Percentiles rank a stretch among this genome's conserved stretches.
Conservation (phyloP, 192 early-diverging fungal genomes). For the Entophlyctis luteolus region DNA sequence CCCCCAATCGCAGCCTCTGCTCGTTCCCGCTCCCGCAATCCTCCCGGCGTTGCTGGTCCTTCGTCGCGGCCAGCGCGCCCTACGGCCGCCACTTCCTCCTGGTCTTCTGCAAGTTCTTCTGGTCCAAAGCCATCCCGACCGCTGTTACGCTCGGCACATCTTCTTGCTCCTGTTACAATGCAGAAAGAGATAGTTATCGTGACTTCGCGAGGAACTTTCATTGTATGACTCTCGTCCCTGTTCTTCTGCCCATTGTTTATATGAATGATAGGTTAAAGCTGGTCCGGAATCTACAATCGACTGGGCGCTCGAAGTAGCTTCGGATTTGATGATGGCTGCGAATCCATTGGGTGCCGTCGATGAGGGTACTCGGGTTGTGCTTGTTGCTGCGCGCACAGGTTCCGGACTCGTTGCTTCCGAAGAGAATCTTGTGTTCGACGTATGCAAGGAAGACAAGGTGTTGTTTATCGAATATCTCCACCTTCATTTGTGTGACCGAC, state of each 20-base stretch:
- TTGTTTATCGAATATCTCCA: not conserved
- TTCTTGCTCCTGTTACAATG: not conserved
- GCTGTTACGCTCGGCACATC: too few relatives aligned
- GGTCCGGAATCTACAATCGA: slow-evolving; percentile 5
- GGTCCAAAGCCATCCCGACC: too few relatives aligned
- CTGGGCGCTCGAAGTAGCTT: slow-evolving; percentile 21
- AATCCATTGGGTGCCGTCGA: not conserved
- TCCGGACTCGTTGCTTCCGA: slow-evolving; percentile 24
- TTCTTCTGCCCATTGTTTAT: not conserved
- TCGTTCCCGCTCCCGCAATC: too few relatives aligned
- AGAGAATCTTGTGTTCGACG: slow-evolving; percentile 25
- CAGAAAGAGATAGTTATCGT: slow-evolving; percentile 21
- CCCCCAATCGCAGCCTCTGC: too few relatives aligned
- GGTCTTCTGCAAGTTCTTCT: too few relatives aligned
- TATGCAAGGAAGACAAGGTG: slow-evolving; percentile 35
- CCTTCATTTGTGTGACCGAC: slow-evolving; percentile 1
- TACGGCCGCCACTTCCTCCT: too few relatives aligned
- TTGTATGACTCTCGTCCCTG: slow-evolving; percentile 3
- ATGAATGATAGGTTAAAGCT: slow-evolving; percentile 1
- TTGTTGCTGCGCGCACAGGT: slow-evolving; percentile 29
- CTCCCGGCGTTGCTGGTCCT: too few relatives aligned
- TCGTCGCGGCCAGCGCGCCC: too few relatives aligned
- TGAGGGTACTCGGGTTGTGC: not conserved
- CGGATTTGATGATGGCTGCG: slow-evolving; percentile 6
- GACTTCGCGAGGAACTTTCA: slow-evolving; percentile 16